Percentiles rank a stretch among this genome's conserved stretches.
These are phyloP conservation scores for Phellinidium pouzarii DNA, from an alignment of 1,284 basidiomycete genomes.

Conservation along the genomic window DNA sequence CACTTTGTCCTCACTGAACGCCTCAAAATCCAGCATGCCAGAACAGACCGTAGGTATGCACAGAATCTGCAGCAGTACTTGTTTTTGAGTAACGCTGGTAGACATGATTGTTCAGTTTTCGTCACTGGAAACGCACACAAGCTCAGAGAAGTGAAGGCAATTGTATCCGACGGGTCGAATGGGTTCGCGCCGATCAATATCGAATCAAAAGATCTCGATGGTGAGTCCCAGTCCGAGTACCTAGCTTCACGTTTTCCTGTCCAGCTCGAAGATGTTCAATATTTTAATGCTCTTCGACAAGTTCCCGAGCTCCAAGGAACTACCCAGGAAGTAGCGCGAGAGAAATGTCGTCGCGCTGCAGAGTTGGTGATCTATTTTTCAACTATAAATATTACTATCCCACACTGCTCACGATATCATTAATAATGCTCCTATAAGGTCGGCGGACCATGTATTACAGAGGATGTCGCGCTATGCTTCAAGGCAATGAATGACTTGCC, in stretches of 20 bases:
- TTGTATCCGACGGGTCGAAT: slow-evolving; percentile 48
- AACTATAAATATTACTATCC: background rate
- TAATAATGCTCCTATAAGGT: slow-evolving; percentile 38
- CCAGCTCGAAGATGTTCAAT: no score
- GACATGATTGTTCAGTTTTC: slow-evolving; percentile 64
- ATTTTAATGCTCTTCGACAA: no score
- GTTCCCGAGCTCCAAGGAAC: slow-evolving; percentile 94
- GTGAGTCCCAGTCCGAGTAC: slow-evolving; percentile 33
- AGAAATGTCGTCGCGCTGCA: slow-evolving; percentile 84
- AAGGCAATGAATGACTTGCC: slow-evolving; percentile 86
- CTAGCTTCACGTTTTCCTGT: no score
- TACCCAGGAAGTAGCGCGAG: slow-evolving; percentile 84
- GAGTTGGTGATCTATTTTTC: slow-evolving; percentile 49
- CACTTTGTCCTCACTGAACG: no score
- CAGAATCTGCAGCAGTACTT: no score
- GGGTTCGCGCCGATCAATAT: slow-evolving; percentile 48
- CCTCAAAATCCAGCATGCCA: no score
- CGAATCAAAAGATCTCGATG: slow-evolving; percentile 61
- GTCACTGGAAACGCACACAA: slow-evolving; percentile 96
- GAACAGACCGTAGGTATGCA: background rate
- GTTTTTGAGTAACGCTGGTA: no score
- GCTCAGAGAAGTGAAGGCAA: slow-evolving; percentile 80
- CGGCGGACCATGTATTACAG: slow-evolving; percentile 86
- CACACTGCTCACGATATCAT: background rate
- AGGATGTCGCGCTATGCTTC: slow-evolving; percentile 94